These are phyloP conservation scores for Harringtonia aguacate DNA, from an alignment of 2,329 filamentous ascomycete genomes.

Conservation along the genomic window DNA sequence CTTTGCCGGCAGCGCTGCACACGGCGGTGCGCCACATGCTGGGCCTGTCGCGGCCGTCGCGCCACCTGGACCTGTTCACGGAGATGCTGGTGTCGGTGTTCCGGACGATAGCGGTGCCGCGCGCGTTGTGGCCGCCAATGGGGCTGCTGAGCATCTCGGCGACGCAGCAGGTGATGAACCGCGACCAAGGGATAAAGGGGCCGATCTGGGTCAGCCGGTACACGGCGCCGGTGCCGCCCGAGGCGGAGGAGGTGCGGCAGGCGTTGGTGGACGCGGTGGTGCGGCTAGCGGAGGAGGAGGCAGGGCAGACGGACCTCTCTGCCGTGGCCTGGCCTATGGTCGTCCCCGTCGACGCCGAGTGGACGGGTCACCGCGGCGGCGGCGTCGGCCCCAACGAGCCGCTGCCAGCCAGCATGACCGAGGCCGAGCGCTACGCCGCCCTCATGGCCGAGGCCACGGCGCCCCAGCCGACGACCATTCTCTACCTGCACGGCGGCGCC, in stretches of 20 bases:
- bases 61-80: slow-evolving; percentile 69
- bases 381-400: slow-evolving; percentile 36
- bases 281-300: slow-evolving; percentile 11
- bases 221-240: slow-evolving; percentile 48
- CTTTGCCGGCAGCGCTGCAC: slow-evolving; percentile 50
- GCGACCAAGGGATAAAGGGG: slow-evolving; percentile 61
- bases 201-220: slow-evolving; percentile 73
- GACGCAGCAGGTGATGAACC: slow-evolving; percentile 51
- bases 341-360: slow-evolving; percentile 56
- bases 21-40: slow-evolving; percentile 54
- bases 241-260: slow-evolving; percentile 38
- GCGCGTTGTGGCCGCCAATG: not conserved
- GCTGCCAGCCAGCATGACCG: slow-evolving; percentile 41
- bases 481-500: slow-evolving; percentile 70
- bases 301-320: slow-evolving; percentile 5
- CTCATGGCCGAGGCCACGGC: slow-evolving; percentile 58
- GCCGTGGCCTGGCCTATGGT: slow-evolving; percentile 36
- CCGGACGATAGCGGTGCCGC: slow-evolving; percentile 38
- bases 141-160: slow-evolving; percentile 42
- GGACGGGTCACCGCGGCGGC: slow-evolving; percentile 58
- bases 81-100: slow-evolving; percentile 62
- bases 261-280: slow-evolving; percentile 47
- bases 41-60: slow-evolving; percentile 55
- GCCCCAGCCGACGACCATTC: slow-evolving; percentile 48
- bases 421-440: slow-evolving; percentile 52